A percentile compares a stretch with the other conserved stretches of the same genome.
These are phyloP conservation scores for Suhomyces panamericanus DNA, from an alignment of 1,139 yeast species.

Conservation along the genomic window DNA sequence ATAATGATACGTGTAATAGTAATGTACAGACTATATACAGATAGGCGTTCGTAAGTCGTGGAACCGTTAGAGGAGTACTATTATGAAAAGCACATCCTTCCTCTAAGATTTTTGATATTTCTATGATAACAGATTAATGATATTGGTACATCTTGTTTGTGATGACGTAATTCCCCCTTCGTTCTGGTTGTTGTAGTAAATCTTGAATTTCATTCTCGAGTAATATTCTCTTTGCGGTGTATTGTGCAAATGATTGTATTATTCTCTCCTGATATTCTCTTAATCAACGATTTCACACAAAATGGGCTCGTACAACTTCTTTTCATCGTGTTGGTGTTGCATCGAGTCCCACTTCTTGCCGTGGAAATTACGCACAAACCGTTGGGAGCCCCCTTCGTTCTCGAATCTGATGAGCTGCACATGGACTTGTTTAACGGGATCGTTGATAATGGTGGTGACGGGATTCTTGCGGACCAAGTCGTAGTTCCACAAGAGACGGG, in stretches of 20 bases:
- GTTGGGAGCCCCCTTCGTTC: conserved; percentile 46
- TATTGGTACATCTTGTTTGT: too few species aligned
- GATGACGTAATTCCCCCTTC: too few species aligned
- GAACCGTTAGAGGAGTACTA: neutral
- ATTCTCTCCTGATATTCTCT: neutral
- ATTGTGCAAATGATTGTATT: too few species aligned
- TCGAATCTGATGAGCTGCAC: conserved; percentile 48
- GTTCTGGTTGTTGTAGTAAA: too few species aligned
- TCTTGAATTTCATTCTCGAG: too few species aligned
- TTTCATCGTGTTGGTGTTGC: conserved; percentile 28
- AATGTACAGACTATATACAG: conserved; percentile 6
- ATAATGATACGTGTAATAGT: conserved; percentile 1
- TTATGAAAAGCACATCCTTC: too few species aligned
- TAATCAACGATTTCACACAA: conserved; percentile 39
- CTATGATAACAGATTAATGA: too few species aligned
- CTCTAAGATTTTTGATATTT: too few species aligned
- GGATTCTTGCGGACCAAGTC: conserved; percentile 26
- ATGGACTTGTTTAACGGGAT: conserved; percentile 31
- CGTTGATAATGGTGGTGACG: conserved; percentile 26
- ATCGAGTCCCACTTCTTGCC: conserved; percentile 46
- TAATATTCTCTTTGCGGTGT: too few species aligned
- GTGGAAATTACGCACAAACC: conserved; percentile 58
- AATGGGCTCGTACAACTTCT: conserved; percentile 38
- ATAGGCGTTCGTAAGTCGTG: neutral
- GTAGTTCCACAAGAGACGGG: conserved; percentile 43